Base-by-base conservation (phyloP, 805 yeast species). In the Spathaspora sp. region DNA sequence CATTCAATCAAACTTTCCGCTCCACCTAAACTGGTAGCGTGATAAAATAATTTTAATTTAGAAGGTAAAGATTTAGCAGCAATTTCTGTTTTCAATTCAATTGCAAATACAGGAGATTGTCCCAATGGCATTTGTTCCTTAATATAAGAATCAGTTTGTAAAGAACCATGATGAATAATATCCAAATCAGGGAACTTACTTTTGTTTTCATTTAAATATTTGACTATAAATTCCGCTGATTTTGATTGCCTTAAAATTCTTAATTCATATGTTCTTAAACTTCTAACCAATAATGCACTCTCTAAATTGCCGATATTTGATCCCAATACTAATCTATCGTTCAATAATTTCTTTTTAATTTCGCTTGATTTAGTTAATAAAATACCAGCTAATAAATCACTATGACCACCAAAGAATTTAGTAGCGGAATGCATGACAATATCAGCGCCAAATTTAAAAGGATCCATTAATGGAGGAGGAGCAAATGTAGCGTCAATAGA, bases 321-420 rank as follows among this genome's bases (percentile, higher is more conserved):
- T 39, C 97, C 97, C 50, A 91, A 68, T 53, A 75, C 78, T 8
- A 83, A 67, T 60, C 98, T 77, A 59, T 92, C 97, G 0, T 64
- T 66, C 5, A 75, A 66, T 54, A 92, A 73, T 43, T 71, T 62
- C 19, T 70, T 58, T 51, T 79, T 78, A 5, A 75, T 75, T 2
- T 71, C 67, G 8, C 61, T 57, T 53, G 81, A 81, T 62, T 85
- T 84, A n/a, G 87, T 83, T 17, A 85, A 82, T 17, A 91, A 68
- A 11, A 86, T 74, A 32, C 98, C 97, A 5, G 96, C 91, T 48
- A 92, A 73, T 43, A 91, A 71, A 66, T 92, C 97, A 6, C 96
- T 88, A 68, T 92, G 97, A n/a, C 98, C 97, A 40, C 96, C 97
- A 62, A 90, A 86, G 69, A 86, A 93, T 65, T 92, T 92, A 0